These are phyloP conservation scores for Ophiostoma piceae DNA, from an alignment of 2,329 filamentous ascomycete genomes.

Conservation along the genomic window DNA sequence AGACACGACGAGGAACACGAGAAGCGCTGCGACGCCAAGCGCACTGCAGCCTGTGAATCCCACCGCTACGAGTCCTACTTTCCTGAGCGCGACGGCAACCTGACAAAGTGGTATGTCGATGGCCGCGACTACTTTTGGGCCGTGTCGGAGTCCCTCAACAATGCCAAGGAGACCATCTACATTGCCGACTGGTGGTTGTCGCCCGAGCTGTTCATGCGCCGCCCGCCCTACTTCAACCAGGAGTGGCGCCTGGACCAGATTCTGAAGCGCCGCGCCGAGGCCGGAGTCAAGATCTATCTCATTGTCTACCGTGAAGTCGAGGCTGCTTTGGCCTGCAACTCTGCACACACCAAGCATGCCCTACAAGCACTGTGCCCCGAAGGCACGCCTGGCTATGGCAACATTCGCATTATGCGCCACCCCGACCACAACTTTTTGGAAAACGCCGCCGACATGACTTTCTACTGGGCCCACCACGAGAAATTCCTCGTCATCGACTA, in stretches of 20 bases:
- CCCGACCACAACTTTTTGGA: constrained; percentile 94
- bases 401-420: constrained; percentile 84
- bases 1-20: constrained; percentile 94
- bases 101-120: constrained; percentile 96
- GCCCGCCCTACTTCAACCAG: constrained; percentile 76
- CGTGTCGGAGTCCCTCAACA: constrained; percentile 82
- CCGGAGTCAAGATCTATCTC: constrained; percentile 89
- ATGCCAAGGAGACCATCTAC: constrained; percentile 88
- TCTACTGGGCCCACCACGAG: constrained; percentile 97
- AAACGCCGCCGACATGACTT: constrained; percentile 90
- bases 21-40: constrained; percentile 73
- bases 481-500: constrained; percentile 97
- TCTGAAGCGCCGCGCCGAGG: constrained; percentile 82
- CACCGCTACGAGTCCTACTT: constrained; percentile 90
- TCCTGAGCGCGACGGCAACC: constrained; percentile 76
- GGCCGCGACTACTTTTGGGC: constrained; percentile 94
- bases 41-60: constrained; percentile 62
- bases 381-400: constrained; percentile 75
- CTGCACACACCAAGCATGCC: constrained; percentile 83
- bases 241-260: constrained; percentile 83
- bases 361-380: constrained; percentile 74
- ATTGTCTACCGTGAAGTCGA: constrained; percentile 87
- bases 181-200: constrained; percentile 97
- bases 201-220: constrained; percentile 77
- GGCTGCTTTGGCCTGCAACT: constrained; percentile 84